Base-by-base conservation (phyloP, 305 asterid species). In the Fraxinus baroniana region DNA sequence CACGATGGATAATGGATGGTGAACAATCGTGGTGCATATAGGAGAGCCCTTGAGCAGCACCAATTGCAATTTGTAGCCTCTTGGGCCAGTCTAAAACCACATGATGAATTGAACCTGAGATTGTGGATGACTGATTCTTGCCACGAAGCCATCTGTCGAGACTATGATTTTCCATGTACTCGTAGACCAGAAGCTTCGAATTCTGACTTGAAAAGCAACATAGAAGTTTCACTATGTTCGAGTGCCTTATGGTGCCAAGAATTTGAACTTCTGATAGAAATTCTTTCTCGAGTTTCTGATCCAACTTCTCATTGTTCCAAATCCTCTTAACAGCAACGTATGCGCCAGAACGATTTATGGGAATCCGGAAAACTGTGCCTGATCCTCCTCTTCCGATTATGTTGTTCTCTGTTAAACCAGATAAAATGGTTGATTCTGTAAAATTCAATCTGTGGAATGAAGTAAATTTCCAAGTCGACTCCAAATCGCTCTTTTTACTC, bases 321-420 rank as follows among this genome's bases (percentile, higher is more conserved):
- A 95, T 94, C 86, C 86, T 92, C 90, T 95, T 95, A 22, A 95
- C 99, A 4, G 99, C 99, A 18, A 94, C 93, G 24, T 52, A 84
- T 55, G 83, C 89, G 0, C 92, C 91, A 0, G 91, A 82, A 36
- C 77, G 85, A 41, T 82, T 81, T 2, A 91, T 37, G 18, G 95
- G 89, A 30, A 93, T 97, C 1, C 91, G 93, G 83, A 91, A 94
- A 0, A 95, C 98, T 80, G 82, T 80, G 57, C 99, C 99, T 0
- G 99, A 94, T 62, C 98, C 99, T 72, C 99, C 99, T 18, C 90
- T 91, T 79, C 98, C 99, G 7, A 95, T 90, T 52, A 86, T 17
- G 76, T 91, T 90, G 76, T 84, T 86, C 1, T 92, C 98, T 3
- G 85, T 87, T 84, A 95, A 78, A 39, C 91, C 84, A 3, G 96